Percentiles rank a stretch among this genome's conserved stretches.
phyloP scores from a whole-genome alignment of 495 filamentous ascomycete species.

The Aspergillus sparsus region DNA sequence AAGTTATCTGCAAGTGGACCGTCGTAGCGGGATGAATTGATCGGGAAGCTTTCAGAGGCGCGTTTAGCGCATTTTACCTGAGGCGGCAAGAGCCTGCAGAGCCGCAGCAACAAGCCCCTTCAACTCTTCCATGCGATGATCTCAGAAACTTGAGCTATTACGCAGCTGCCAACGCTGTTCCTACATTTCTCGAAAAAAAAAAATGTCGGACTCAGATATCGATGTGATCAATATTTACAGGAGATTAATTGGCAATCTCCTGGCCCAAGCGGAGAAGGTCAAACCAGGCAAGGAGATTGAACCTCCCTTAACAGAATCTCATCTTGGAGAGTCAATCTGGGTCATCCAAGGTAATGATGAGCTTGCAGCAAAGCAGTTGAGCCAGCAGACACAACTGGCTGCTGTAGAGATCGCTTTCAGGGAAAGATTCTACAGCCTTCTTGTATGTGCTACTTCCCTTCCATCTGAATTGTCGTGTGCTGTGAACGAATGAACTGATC shows the following conservation, averaged over 20 bases:
- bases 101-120: conserved; percentile 25
- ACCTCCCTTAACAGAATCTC: conserved; percentile 66
- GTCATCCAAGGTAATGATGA: conserved; percentile 34
- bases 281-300: conserved; percentile 72
- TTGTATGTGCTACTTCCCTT: conserved; percentile 55
- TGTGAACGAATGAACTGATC: conserved; percentile 5
- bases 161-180: background rate
- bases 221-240: conserved; percentile 58
- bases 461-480: background rate
- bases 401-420: conserved; percentile 77
- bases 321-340: conserved; percentile 45
- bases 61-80: conserved; percentile 23
- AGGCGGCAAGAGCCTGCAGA: conserved; percentile 33
- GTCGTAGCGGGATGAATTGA: conserved; percentile 19
- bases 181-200: conserved; percentile 7
- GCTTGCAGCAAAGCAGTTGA: conserved; percentile 27
- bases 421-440: conserved; percentile 70
- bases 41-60: conserved; percentile 30
- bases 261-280: conserved; percentile 61
- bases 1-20: conserved; percentile 36
- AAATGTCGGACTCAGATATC: conserved; percentile 55
- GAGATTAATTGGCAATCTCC: conserved; percentile 58
- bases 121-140: background rate
- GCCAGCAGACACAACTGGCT: conserved; percentile 55
- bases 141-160: background rate